Base-by-base conservation (phyloP, 345 rosid species). In the Erucastrum elatum region DNA sequence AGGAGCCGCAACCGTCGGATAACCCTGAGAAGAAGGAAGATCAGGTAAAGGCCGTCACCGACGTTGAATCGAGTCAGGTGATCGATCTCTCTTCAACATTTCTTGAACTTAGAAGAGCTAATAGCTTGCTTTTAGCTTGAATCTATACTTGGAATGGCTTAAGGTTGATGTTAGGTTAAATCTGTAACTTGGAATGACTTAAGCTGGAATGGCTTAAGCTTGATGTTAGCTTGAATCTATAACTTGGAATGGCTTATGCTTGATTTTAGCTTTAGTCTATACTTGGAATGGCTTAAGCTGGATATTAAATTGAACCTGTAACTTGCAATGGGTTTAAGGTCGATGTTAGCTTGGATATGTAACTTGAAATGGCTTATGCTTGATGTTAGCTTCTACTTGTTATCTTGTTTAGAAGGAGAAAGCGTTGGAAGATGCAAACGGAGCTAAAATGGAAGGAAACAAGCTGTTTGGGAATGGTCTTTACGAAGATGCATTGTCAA, bases 401-500 rank as follows among this genome's bases (percentile, higher is more conserved):
- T 4, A 16, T 49, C 13, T 65, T 21, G 73, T 15, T 69, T 8
- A 17, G 66, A 78, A 82, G 66, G 84, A 91, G 92, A 87, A 82
- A 71, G 87, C 87, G 0, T 55, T 87, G 62, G 87, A 74, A 31
- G 74, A 87, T 80, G 94, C 92, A 16, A 91, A 88, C 71, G 88
- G 89, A 37, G 88, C 90, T 13, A 92, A 92, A 85, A 4, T 81
- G 74, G 92, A 90, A 88, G 98, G 97, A 17, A 94, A 94, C 33
- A 86, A 81, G 25, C 73, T 94, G 68, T 92, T 88, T 78, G 90
- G 82, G 4, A 82, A 82, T 65, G 90, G 88, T 10, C 70, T 80
- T 10, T 92, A 82, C 68, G 98, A 90, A 72, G 97, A 94, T 72
- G 96, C 97, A 3, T 78, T 94, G 53, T 66, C 80, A 8, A 82